These are phyloP conservation scores for Grigorovia yakushimaensis DNA, from an alignment of 805 yeast species.

Conservation along the genomic window DNA sequence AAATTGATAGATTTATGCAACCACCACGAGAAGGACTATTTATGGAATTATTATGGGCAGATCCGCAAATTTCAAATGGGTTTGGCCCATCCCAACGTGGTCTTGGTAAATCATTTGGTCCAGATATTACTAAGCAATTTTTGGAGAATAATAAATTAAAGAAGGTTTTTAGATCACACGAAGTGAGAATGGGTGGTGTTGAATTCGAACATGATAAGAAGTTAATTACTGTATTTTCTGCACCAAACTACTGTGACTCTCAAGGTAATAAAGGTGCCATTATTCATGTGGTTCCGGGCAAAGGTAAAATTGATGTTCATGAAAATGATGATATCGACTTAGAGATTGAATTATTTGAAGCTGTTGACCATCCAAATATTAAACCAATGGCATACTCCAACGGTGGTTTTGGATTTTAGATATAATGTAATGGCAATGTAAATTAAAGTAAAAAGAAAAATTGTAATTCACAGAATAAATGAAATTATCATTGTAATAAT, in stretches of 20 bases:
- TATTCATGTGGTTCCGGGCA: constrained; percentile 48
- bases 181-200: constrained; percentile 86
- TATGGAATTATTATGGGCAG: constrained; percentile 97
- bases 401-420: constrained; percentile 33
- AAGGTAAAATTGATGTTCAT: constrained; percentile 30
- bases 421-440: background rate
- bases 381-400: constrained; percentile 90
- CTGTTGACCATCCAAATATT: constrained; percentile 82
- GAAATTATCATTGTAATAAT: background rate
- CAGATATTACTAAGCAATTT: constrained; percentile 79
- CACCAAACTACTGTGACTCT: constrained; percentile 94
- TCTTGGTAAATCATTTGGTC: constrained; percentile 92
- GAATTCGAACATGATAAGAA: constrained; percentile 80
- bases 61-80: constrained; percentile 75
- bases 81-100: constrained; percentile 89
- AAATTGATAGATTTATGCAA: constrained; percentile 64
- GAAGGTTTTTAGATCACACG: constrained; percentile 88
- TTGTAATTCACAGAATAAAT: background rate
- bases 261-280: constrained; percentile 89
- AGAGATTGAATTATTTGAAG: constrained; percentile 54
- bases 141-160: constrained; percentile 60
- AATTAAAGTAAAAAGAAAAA: background rate
- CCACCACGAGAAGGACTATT: constrained; percentile 89
- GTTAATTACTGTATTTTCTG: constrained; percentile 90
- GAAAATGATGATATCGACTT: constrained; percentile 40